A percentile compares a stretch with the other conserved stretches of the same genome.
Conservation (phyloP, 148 eudicot genomes). For the Rhododendron simsii region DNA sequence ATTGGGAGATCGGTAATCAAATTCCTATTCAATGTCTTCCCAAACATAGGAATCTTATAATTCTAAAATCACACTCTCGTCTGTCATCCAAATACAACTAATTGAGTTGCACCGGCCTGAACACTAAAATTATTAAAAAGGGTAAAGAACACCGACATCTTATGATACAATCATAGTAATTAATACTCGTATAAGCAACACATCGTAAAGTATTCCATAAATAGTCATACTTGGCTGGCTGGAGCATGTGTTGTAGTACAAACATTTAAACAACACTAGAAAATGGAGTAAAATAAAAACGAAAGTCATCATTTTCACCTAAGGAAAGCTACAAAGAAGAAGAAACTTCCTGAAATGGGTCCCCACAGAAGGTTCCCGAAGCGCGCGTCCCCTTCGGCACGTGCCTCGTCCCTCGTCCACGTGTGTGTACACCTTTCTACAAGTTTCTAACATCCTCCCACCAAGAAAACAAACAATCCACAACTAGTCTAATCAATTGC, state of each 20-base stretch:
- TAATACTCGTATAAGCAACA: not conserved
- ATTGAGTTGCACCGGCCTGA: no score
- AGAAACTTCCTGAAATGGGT: constrained; percentile 18
- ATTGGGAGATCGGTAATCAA: no score
- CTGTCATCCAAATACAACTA: no score
- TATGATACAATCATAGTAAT: not conserved
- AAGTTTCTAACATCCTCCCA: not conserved
- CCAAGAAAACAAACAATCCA: not conserved
- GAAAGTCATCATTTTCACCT: not conserved
- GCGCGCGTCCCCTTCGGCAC: constrained; percentile 16
- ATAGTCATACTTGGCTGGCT: not conserved
- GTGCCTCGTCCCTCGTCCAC: constrained; percentile 9
- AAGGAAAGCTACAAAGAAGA: not conserved
- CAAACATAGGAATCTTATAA: no score
- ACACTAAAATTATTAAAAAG: no score
- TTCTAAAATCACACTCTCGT: no score
- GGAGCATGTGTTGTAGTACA: not conserved
- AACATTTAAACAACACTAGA: not conserved
- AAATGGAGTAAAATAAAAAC: not conserved
- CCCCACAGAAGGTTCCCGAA: constrained; percentile 10
- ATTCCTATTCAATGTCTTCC: no score
- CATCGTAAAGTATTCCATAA: not conserved
- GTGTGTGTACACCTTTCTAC: constrained; percentile 10
- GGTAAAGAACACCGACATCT: not conserved
- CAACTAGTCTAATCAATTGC: not conserved